Base-by-base conservation (phyloP, 2,329 filamentous ascomycete genomes). In the Corinectria fuckeliana region DNA sequence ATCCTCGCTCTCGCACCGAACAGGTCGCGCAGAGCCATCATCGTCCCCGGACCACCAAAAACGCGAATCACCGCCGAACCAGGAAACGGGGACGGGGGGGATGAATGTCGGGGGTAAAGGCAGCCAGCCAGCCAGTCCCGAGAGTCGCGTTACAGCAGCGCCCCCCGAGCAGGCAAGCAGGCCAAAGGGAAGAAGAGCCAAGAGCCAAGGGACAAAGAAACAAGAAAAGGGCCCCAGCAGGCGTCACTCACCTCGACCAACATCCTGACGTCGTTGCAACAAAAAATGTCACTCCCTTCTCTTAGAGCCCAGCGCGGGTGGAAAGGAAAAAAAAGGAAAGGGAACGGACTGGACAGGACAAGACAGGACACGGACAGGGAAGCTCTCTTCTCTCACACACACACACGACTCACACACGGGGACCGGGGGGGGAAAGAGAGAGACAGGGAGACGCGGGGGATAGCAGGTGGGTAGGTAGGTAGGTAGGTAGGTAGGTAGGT, bases 231-330 rank as follows among this genome's bases (percentile, higher is more conserved):
- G 14, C 10, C 32, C 30, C 51, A 14, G 4, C 41, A 28, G 9
- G 20, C 21, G 39, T 42, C 39, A 75, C 74, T 74, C 68, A 76
- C 74, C 69, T 76, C 74, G 57, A 75, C 73, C 73, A 76, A 71
- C 74, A 76, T 75, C 53, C 65, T 68, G 56, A 56, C 56, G 44
- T 49, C 28, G 38, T n/a, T 25, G 38, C 18, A 16, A 30, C 18
- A 36, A 2, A 7, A n/a, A n/a, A 36, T 9, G n/a, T 23, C 18
- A 50, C 45, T 18, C 50, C 50, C n/a, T 53, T 53, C 41, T 53
- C 41, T 53, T 45, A 20, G n/a, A 58, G 18, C 50, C 39, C 41
- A 36, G 50, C 21, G 47, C 13, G 49, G 38, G 30, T 34, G 45
- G 25, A n/a, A n/a, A 3, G 28, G 25, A 16, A 32, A 45, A 39